Conservation (phyloP, 2,329 filamentous ascomycete genomes). For the Trichoderma sp. region DNA sequence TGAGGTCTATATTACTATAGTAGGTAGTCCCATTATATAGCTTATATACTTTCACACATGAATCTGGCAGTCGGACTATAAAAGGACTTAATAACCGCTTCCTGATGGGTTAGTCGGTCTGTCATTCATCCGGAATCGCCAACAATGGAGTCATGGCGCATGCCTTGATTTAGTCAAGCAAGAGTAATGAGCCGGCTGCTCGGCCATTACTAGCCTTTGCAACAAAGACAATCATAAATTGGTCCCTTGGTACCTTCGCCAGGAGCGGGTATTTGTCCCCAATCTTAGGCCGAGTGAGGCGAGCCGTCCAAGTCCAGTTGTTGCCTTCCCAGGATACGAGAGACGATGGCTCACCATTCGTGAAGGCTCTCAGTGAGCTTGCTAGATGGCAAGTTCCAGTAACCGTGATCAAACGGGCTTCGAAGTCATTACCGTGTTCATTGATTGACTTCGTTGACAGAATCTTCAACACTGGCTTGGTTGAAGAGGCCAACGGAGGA, state of each 20-base stretch:
- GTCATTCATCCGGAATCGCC: too few species aligned
- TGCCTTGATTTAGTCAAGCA: neutral
- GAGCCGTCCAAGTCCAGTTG: neutral
- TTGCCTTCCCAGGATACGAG: neutral
- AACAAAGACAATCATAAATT: neutral
- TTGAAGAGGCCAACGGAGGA: neutral
- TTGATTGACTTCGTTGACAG: neutral
- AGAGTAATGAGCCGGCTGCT: neutral
- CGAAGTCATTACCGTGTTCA: neutral
- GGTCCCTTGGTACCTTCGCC: neutral
- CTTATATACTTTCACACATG: too few species aligned
- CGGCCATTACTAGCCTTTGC: neutral
- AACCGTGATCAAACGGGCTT: neutral
- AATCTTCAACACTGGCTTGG: neutral
- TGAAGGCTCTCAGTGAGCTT: neutral
- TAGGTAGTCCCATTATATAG: too few species aligned
- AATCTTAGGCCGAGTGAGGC: neutral
- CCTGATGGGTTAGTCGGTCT: too few species aligned
- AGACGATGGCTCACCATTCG: neutral
- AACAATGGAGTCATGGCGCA: neutral
- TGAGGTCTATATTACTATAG: too few species aligned
- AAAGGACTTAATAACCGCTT: too few species aligned
- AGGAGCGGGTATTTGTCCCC: neutral
- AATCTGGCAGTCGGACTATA: too few species aligned
- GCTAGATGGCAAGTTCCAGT: neutral